A percentile compares a stretch with the other conserved stretches of the same genome.
phyloP scores from a whole-genome alignment of 129 eudicot species.

The Lactuca sativa region DNA sequence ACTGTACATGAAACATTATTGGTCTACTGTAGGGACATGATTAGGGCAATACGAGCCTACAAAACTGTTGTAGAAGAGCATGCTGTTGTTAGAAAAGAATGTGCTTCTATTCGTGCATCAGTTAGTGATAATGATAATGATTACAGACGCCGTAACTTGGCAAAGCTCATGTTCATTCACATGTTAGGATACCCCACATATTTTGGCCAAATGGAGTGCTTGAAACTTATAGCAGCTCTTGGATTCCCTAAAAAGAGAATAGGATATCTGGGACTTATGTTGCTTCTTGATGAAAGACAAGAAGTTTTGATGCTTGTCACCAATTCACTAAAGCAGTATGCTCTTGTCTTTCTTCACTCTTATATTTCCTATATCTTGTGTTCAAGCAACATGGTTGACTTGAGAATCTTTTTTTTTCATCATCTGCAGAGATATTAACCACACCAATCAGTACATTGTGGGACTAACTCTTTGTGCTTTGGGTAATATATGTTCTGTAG shows the following conservation, averaged over 20 bases:
- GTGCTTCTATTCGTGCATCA: constrained; percentile 97
- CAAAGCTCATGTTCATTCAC: constrained; percentile 99
- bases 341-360: constrained; percentile 19
- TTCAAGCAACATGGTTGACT: constrained; percentile 1
- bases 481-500: constrained; percentile 95
- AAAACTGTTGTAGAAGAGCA: constrained; percentile 99
- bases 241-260: constrained; percentile 99
- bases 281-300: constrained; percentile 99
- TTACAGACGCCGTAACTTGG: constrained; percentile 95
- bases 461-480: constrained; percentile 98
- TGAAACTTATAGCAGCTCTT: constrained; percentile 92
- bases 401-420: constrained; percentile 10
- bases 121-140: constrained; percentile 91
- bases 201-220: constrained; percentile 99
- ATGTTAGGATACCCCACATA: constrained; percentile 99
- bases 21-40: constrained; percentile 89
- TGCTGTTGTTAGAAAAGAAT: constrained; percentile 97
- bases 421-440: constrained; percentile 80
- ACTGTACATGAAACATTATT: constrained; percentile 7
- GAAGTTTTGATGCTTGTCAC: constrained; percentile 99
- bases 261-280: constrained; percentile 98
- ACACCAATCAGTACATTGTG: constrained; percentile 89
- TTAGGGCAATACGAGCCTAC: constrained; percentile 99
- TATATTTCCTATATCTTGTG: constrained; percentile 12
- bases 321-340: constrained; percentile 95